Base-by-base conservation (phyloP, 2,329 filamentous ascomycete genomes). In the Trichoderma hamatum region DNA sequence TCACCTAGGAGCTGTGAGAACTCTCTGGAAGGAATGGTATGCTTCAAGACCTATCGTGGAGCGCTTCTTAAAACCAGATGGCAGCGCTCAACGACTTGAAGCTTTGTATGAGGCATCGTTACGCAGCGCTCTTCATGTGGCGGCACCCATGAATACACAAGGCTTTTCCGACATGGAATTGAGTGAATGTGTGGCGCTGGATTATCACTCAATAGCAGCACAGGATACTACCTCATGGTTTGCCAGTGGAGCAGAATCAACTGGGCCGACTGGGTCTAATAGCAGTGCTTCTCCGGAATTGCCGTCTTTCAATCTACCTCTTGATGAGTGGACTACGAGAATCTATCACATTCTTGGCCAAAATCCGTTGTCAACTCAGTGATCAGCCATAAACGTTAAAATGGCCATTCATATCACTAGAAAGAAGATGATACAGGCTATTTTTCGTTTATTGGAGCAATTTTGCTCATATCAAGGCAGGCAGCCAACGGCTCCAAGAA, bases 1-100 rank as follows among this genome's bases (percentile, higher is more conserved):
- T 6, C 72, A 74, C 16, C 72, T 80, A 10, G 78, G 78, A 9
- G 77, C 77, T 6, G 69, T 73, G 10, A 71, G 76, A 46, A 78
- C 74, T 30, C 70, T 80, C 16, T 75, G 75, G 74, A 76, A 75
- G 58, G 78, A 79, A 71, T 75, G 75, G 73, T 74, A 68, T 34
- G 62, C 68, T 24, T 72, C 72, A 14, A 66, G 59, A 6, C 56
- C 36, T 5, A 24, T 52, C 21, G 56, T 59, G 11, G 36, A 32
- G 28, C 54, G 34, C 13, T 55, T 26, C 10, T 21, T 63, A 32
- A 21, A 34, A 52, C 32, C 51, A 55, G 7, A 36, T 14, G 32
- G 43, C 14, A 19, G 16, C 58, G 6, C 13, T 16, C 68, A 67
- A 19, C 49, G 32, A 10, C 26, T 73, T 34, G 68, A 32, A 3